A percentile compares a stretch with the other conserved stretches of the same genome.
Conservation (phyloP, 352 stramenopile species). For the Pythium sp. region DNA sequence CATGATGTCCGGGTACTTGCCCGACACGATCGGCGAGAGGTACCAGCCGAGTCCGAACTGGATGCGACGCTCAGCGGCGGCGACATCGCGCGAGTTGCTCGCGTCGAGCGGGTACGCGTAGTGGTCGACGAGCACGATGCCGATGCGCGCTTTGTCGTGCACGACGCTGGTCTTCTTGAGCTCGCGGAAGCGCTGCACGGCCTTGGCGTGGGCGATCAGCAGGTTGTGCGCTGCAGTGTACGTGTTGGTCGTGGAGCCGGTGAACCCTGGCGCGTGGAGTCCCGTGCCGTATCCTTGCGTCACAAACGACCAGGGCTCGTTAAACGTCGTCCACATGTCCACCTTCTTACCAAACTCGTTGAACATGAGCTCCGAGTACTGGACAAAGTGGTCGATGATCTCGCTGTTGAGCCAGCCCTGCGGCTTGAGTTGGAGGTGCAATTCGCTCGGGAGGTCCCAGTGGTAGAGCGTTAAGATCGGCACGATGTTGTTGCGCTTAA, state of each 20-base stretch:
- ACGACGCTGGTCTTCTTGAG: too few species aligned
- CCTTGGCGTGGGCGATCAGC: slow-evolving; percentile 89
- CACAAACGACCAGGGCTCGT: slow-evolving; percentile 90
- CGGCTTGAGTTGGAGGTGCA: slow-evolving; percentile 72
- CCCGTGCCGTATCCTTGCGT: slow-evolving; percentile 87
- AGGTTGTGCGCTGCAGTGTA: slow-evolving; percentile 86
- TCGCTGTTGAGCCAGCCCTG: slow-evolving; percentile 65
- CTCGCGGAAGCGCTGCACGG: too few species aligned
- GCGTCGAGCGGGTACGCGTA: slow-evolving; percentile 74
- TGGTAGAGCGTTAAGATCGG: neutral
- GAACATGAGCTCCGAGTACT: slow-evolving; percentile 91
- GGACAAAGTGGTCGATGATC: slow-evolving; percentile 68
- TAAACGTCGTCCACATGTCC: slow-evolving; percentile 94
- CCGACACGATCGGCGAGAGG: slow-evolving; percentile 85
- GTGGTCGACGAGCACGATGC: slow-evolving; percentile 91
- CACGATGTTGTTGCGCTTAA: neutral
- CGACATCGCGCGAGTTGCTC: slow-evolving; percentile 34
- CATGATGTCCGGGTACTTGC: slow-evolving; percentile 93
- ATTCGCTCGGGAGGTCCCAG: neutral
- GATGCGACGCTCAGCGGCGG: slow-evolving; percentile 78
- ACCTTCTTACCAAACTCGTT: slow-evolving; percentile 90
- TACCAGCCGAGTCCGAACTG: slow-evolving; percentile 93
- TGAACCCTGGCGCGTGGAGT: slow-evolving; percentile 29
- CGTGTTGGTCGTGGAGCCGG: slow-evolving; percentile 35
- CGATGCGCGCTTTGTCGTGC: slow-evolving; percentile 73